Percentiles rank a stretch among this genome's conserved stretches.
These are phyloP conservation scores for Plasmodium adleri DNA, from an alignment of 169 alveolate genomes.

Conservation along the genomic window DNA sequence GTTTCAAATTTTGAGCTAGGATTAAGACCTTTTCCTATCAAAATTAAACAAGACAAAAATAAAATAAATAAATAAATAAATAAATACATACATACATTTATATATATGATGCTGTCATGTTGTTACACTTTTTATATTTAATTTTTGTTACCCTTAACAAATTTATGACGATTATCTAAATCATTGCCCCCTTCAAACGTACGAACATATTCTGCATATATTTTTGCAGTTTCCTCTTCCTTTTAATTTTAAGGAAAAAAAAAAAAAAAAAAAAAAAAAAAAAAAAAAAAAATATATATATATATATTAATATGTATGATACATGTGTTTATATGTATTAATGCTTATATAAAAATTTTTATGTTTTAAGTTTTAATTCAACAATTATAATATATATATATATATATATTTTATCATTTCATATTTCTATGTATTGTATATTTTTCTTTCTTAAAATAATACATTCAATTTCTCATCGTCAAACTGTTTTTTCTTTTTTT, in stretches of 20 bases:
- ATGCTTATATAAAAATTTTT: neutral
- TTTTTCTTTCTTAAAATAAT: slow-evolving; percentile 8
- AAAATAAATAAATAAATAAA: neutral
- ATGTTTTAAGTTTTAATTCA: no score
- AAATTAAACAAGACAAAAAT: neutral
- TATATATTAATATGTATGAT: neutral
- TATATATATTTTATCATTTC: slow-evolving; percentile 4
- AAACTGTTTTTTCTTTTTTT: slow-evolving; percentile 59
- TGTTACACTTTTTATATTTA: slow-evolving; percentile 18
- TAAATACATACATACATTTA: neutral
- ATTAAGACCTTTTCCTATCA: slow-evolving; percentile 31
- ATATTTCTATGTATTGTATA: neutral
- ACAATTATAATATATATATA: neutral
- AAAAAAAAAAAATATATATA: neutral
- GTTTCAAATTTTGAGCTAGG: neutral
- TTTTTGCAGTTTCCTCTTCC: slow-evolving; percentile 77
- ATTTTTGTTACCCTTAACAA: slow-evolving; percentile 73
- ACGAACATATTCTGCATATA: slow-evolving; percentile 77
- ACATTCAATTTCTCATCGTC: slow-evolving; percentile 70
- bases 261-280: slow-evolving; percentile 1
- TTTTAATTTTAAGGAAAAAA: slow-evolving; percentile 28
- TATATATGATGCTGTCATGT: neutral
- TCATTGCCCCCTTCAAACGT: slow-evolving; percentile 72
- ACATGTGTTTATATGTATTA: neutral
- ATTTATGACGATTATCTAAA: slow-evolving; percentile 40